These are phyloP conservation scores for Exserohilum turcica DNA, from an alignment of 2,329 filamentous ascomycete genomes.

Conservation along the genomic window DNA sequence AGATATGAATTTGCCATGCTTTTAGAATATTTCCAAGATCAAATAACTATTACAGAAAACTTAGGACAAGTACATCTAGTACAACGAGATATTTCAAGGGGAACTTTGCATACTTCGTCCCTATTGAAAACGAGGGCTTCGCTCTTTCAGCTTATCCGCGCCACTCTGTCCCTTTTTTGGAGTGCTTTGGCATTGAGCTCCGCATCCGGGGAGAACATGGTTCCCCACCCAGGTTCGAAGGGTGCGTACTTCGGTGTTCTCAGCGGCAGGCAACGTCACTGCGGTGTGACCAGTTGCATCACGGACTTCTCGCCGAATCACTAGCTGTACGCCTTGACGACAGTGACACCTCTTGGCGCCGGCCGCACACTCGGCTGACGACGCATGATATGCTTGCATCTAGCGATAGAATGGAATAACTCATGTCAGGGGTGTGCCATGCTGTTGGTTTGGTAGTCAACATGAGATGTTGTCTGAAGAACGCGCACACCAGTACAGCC, in stretches of 20 bases:
- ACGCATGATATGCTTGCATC: too few species aligned
- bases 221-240: neutral
- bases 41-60: neutral
- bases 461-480: too few species aligned
- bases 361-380: neutral
- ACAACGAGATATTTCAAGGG: neutral
- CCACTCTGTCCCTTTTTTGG: neutral
- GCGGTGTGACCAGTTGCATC: neutral
- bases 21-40: neutral
- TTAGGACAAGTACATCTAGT: neutral
- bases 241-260: neutral
- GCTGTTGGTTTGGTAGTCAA: too few species aligned
- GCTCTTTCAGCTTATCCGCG: neutral
- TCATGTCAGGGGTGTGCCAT: too few species aligned
- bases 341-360: neutral
- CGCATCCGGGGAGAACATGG: too few species aligned
- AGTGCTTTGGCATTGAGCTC: neutral
- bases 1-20: neutral
- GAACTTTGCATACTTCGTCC: neutral
- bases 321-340: neutral
- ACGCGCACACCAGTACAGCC: too few species aligned
- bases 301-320: neutral
- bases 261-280: neutral
- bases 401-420: too few species aligned
- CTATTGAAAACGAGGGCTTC: neutral